Conservation (phyloP, 768 basidiomycete species). For the Hericium rajendrae region DNA sequence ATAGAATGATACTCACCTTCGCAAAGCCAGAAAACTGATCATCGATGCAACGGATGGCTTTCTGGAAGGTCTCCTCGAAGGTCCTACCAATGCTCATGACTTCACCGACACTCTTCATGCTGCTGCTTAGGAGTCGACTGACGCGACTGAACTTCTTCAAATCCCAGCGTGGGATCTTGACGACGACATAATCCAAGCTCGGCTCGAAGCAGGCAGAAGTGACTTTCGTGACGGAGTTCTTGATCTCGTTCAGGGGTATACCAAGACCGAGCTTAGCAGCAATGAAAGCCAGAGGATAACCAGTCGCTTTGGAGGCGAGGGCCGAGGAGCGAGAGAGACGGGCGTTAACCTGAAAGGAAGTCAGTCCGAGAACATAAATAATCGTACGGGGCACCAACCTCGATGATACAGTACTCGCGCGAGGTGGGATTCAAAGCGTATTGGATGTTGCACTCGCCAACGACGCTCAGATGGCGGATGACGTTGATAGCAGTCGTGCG, state of each 20-base stretch:
- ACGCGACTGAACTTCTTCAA: constrained; percentile 96
- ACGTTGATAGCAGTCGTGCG: constrained; percentile 97
- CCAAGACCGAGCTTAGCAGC: constrained; percentile 97
- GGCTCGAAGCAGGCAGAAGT: constrained; percentile 98
- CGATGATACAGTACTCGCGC: constrained; percentile 97
- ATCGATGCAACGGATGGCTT: constrained; percentile 94
- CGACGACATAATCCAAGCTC: constrained; percentile 91
- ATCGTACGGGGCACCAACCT: constrained; percentile 38
- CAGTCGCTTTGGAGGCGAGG: constrained; percentile 96
- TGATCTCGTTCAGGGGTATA: constrained; percentile 95
- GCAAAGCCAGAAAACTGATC: constrained; percentile 92
- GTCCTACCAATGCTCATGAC: constrained; percentile 99
- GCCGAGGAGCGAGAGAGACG: constrained; percentile 96
- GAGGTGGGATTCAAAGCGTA: constrained; percentile 94
- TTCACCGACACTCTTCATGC: constrained; percentile 99
- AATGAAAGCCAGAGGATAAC: constrained; percentile 97
- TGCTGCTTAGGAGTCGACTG: constrained; percentile 80
- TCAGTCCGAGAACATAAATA: background rate
- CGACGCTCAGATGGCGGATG: constrained; percentile 94
- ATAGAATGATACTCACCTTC: constrained; percentile 36
- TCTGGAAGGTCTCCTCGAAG: constrained; percentile 98
- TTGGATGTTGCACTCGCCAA: constrained; percentile 99
- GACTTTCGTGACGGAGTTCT: constrained; percentile 93
- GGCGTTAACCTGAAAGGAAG: constrained; percentile 63
- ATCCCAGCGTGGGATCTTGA: constrained; percentile 99